Percentiles rank a stretch among this genome's conserved stretches.
phyloP scores from a whole-genome alignment of 1,139 yeast genomes.

The Magnusiomyces fungicola region DNA sequence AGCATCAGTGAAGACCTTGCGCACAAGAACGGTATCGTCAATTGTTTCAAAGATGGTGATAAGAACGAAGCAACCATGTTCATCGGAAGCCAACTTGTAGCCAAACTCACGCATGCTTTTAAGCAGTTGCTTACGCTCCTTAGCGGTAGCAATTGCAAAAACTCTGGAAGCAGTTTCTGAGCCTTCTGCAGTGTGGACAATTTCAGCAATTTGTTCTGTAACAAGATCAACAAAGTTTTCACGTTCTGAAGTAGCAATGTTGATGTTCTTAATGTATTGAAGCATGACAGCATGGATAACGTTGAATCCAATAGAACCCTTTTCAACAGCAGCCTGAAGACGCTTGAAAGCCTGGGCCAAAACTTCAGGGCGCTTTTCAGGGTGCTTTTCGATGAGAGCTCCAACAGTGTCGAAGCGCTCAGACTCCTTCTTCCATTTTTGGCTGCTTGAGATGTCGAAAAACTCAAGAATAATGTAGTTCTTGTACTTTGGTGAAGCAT shows the following conservation, averaged over 20 bases:
- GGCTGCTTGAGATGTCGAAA: constrained; percentile 71
- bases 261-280: constrained; percentile 69
- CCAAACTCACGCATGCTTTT: constrained; percentile 69
- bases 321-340: constrained; percentile 83
- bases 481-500: constrained; percentile 77
- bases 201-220: constrained; percentile 84
- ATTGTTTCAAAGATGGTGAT: constrained; percentile 77
- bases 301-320: constrained; percentile 95
- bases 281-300: constrained; percentile 94
- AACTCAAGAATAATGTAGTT: constrained; percentile 90
- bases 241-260: constrained; percentile 50
- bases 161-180: constrained; percentile 79
- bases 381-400: constrained; percentile 59
- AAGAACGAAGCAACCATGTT: constrained; percentile 76
- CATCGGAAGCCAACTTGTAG: constrained; percentile 68
- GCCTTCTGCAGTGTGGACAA: constrained; percentile 94
- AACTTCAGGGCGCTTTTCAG: constrained; percentile 78
- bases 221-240: constrained; percentile 78
- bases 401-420: constrained; percentile 56
- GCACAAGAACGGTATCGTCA: constrained; percentile 84
- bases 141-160: constrained; percentile 79
- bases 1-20: constrained; percentile 61
- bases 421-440: constrained; percentile 51
- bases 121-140: constrained; percentile 78
- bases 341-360: constrained; percentile 74